Evolutionary conservation across 2,329 filamentous ascomycete genomes (phyloP).

Genomic region (Albophoma yamanashiensis): DNA sequence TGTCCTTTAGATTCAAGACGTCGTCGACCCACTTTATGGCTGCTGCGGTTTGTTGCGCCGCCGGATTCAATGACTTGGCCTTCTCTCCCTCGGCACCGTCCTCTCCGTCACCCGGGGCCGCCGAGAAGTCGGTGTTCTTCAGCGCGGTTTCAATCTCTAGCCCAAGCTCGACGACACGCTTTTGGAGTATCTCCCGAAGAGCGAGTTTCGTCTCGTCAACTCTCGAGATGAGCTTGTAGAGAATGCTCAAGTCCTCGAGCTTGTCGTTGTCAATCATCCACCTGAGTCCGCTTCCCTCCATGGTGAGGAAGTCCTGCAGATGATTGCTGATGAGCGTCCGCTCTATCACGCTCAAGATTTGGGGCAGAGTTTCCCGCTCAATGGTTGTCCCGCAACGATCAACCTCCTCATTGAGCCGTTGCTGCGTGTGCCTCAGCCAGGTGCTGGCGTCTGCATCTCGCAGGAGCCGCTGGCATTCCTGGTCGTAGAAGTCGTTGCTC

Average conservation of each 20-base stretch:
- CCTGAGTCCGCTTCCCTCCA: conserved; percentile 74
- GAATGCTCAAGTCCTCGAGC: conserved; percentile 62
- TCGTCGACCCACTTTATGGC: conserved; percentile 96
- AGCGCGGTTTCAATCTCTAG: conserved; percentile 67
- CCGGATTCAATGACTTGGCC: conserved; percentile 25
- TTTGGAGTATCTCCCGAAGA: conserved; percentile 60
- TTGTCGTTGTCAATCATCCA: conserved; percentile 91
- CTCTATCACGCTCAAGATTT: conserved; percentile 70
- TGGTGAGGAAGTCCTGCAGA: conserved; percentile 68
- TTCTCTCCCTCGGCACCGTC: conserved; percentile 34
- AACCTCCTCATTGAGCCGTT: conserved; percentile 68
- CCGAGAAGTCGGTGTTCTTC: conserved; percentile 43
- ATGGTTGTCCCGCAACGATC: conserved; percentile 77
- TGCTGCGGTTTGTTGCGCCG: conserved; percentile 72
- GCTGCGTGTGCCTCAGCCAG: conserved; percentile 69
- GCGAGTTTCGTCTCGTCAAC: conserved; percentile 66
- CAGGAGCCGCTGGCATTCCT: conserved; percentile 65
- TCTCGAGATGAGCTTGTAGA: conserved; percentile 69
- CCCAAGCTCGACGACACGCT: conserved; percentile 69
- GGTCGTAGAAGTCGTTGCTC: conserved; percentile 63
- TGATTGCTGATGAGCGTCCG: conserved; percentile 67
- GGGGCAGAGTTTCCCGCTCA: conserved; percentile 58
- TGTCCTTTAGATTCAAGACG: conserved; percentile 73
- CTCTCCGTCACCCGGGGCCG: conserved; percentile 29
- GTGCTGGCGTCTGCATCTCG: conserved; percentile 68